Base-by-base conservation (phyloP, 495 filamentous ascomycete genomes). In the Aspergillus cristatus region DNA sequence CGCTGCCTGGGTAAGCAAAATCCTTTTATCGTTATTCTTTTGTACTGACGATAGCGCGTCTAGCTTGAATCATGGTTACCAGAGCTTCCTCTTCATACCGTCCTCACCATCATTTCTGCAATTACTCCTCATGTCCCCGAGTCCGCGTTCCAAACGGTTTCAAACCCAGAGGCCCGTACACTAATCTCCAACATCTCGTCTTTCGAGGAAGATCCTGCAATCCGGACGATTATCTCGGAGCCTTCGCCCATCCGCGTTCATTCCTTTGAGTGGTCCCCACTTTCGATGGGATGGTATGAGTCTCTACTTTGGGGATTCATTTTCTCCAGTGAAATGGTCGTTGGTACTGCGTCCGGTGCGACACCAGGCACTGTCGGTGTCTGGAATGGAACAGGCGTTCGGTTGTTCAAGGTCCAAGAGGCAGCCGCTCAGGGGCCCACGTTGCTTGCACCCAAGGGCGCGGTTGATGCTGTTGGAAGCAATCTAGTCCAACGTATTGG, bases 61-160 rank as follows among this genome's bases (percentile, higher is more conserved):
- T 70, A 91, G 90, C 87, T 98, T 47, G 88, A 97, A 46, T 81
- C 76, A 20, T 99, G 93, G 93, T 76, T 97, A 17, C 82, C 88
- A 4, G 83, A 89, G 47, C 71, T 97, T 13, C 91, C 90, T 6
- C 74, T 99, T 1, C 90, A 96, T 55, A 94, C 86, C 3, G 81
- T 88, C 34, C 71, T 97, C 18, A 86, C 82, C 8, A 61, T 93
- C 32, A 86, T 94, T 40, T 75, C 68, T 1, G 62, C 68, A 15
- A 70, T 75, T 28, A 50, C 60, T 16, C 67, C 72, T 2, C 63
- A 65, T 31, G 52, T 74, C 11, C 70, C 71, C 5, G 60, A 60
- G 2, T 41, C 52, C 14, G 62, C 62, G 13, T 55, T 68, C 26
- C 41, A 59, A 38, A 40, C 55, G 17, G 41, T 47, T 22, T 46